Percentiles rank a stretch among this genome's conserved stretches.
phyloP scores from a whole-genome alignment of 2,329 filamentous ascomycete species.

The Chaetomiaceae sp. region DNA sequence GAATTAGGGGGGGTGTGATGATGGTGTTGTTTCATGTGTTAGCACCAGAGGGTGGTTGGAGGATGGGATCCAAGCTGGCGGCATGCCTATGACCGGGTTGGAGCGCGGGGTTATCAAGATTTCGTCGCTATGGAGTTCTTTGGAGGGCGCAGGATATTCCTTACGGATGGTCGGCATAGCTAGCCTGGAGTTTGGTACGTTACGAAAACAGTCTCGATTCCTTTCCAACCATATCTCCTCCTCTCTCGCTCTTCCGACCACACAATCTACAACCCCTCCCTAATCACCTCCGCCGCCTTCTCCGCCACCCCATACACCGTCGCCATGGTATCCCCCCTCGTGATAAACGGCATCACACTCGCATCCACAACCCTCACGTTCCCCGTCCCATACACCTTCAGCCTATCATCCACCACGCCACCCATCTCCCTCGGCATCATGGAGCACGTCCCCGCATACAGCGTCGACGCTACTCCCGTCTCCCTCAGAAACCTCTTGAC shows the following conservation, averaged over 20 bases:
- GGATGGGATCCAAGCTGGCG: not conserved
- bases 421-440: constrained; percentile 22
- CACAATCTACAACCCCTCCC: constrained; percentile 1
- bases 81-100: no score
- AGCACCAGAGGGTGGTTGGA: not conserved
- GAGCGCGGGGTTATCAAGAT: no score
- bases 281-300: constrained; percentile 18
- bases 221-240: not conserved
- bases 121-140: not conserved
- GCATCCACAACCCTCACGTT: constrained; percentile 21
- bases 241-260: not conserved
- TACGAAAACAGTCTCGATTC: not conserved
- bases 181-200: not conserved
- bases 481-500: constrained; percentile 29
- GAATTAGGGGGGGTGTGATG: not conserved
- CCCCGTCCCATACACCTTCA: constrained; percentile 19
- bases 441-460: constrained; percentile 42
- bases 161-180: not conserved
- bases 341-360: constrained; percentile 20
- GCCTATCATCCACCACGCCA: constrained; percentile 19
- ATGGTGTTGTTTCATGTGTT: not conserved
- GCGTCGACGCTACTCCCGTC: constrained; percentile 34
- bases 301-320: constrained; percentile 23
- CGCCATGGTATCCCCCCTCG: constrained; percentile 18
- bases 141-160: not conserved